phyloP scores from a whole-genome alignment of 306 rosid species.

The Vigna reflexopilosa region DNA sequence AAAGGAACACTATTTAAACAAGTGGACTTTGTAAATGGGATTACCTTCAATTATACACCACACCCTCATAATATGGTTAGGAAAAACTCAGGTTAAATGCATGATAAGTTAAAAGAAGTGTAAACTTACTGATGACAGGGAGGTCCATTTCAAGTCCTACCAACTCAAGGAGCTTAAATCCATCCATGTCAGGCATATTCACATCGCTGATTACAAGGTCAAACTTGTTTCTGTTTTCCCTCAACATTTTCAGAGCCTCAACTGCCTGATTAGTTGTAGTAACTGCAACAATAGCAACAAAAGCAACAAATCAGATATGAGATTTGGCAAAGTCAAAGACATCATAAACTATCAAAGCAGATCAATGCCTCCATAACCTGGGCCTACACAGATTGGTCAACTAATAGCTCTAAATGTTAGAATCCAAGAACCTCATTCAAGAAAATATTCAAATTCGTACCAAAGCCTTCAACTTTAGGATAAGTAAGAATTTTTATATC shows the following conservation, averaged over 20 bases:
- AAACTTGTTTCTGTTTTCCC: conserved; percentile 72
- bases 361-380: conserved; percentile 1
- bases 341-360: conserved; percentile 7
- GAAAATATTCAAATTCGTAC: not conserved
- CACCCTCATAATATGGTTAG: conserved; percentile 10
- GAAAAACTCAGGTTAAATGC: conserved; percentile 25
- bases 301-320: conserved; percentile 44
- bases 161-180: conserved; percentile 88
- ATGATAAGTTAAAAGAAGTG: conserved; percentile 24
- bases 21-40: not conserved
- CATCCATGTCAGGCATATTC: conserved; percentile 92
- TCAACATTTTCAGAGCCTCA: conserved; percentile 74
- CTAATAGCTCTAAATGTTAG: conserved; percentile 1
- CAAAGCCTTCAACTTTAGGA: conserved; percentile 26
- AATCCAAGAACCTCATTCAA: conserved; percentile 11
- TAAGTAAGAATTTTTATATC: not conserved
- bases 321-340: conserved; percentile 21
- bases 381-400: not conserved
- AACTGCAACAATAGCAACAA: conserved; percentile 62
- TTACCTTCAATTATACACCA: conserved; percentile 8
- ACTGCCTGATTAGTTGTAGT: conserved; percentile 71
- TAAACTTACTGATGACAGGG: conserved; percentile 84
- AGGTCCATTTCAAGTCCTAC: conserved; percentile 96
- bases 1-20: not conserved
- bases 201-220: conserved; percentile 93